A percentile compares a stretch with the other conserved stretches of the same genome.
Evolutionary conservation across 2,329 filamentous ascomycete species (phyloP).

Genomic region (Exophiala sp.): DNA sequence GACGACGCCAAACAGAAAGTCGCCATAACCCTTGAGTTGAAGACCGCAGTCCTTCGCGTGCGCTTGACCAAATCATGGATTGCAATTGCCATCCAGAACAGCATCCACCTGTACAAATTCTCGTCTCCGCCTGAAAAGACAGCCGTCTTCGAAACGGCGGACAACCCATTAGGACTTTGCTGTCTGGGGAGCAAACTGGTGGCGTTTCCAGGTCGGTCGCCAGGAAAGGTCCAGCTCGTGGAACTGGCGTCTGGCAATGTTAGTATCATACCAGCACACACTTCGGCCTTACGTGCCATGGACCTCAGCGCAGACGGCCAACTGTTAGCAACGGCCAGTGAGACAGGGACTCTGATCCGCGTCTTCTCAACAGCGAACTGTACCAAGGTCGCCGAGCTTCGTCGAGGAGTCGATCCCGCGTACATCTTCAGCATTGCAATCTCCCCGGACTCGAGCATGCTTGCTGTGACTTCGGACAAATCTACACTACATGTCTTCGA

Average conservation of each 20-base stretch:
- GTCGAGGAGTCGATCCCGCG: conserved; percentile 82
- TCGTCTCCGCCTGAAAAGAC: conserved; percentile 64
- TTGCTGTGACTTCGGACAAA: conserved; percentile 95
- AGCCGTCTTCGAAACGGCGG: conserved; percentile 74
- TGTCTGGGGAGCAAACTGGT: conserved; percentile 67
- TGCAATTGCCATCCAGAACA: conserved; percentile 74
- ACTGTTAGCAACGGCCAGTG: conserved; percentile 81
- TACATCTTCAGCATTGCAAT: conserved; percentile 83
- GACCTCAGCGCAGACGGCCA: conserved; percentile 73
- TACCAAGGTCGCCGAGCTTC: conserved; percentile 73
- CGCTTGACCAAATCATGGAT: conserved; percentile 70
- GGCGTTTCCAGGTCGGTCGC: conserved; percentile 79
- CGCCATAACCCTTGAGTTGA: conserved; percentile 69
- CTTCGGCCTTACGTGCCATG: conserved; percentile 69
- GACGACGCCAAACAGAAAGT: conserved; percentile 75
- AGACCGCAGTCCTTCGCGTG: conserved; percentile 73
- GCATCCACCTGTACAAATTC: conserved; percentile 74
- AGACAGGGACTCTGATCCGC: conserved; percentile 82
- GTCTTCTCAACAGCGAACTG: conserved; percentile 76
- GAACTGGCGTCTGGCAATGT: conserved; percentile 72
- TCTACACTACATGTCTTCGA: conserved; percentile 94
- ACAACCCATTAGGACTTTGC: conserved; percentile 76
- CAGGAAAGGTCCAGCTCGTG: conserved; percentile 84
- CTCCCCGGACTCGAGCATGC: conserved; percentile 68
- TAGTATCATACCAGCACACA: conserved; percentile 89